Percentiles rank a stretch among this genome's conserved stretches.
Evolutionary conservation across 1,284 basidiomycete genomes (phyloP).

Genomic region (Exobasidium cylindrosporum): DNA sequence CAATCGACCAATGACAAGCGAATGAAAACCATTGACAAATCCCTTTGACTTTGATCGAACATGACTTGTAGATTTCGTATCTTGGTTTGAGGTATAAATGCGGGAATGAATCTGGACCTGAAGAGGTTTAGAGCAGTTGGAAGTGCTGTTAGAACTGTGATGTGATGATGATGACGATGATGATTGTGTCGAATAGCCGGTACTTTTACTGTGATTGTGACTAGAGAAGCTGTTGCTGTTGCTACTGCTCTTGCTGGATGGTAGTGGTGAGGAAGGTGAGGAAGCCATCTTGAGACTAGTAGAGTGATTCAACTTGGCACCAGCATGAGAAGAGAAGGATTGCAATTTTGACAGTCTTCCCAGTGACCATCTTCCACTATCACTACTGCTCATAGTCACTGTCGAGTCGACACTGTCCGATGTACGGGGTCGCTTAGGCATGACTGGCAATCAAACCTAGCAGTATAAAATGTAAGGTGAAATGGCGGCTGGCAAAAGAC

Average conservation of each 20-base stretch:
- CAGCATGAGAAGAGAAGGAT: not conserved
- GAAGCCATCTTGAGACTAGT: not conserved
- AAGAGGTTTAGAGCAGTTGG: no score
- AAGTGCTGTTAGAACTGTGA: not conserved
- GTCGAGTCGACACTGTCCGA: conserved; percentile 10
- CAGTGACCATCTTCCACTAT: not conserved
- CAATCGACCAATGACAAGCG: conserved; percentile 31
- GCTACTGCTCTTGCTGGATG: not conserved
- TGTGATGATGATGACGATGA: not conserved
- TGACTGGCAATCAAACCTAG: no score
- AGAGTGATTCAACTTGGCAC: not conserved
- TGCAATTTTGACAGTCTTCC: not conserved
- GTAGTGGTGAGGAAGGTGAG: not conserved
- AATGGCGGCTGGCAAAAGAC: no score
- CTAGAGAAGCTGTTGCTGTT: not conserved
- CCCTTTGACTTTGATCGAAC: conserved; percentile 12
- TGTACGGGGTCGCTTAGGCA: conserved; percentile 12
- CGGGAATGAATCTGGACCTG: no score
- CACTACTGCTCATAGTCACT: not conserved
- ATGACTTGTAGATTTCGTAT: no score
- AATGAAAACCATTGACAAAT: conserved; percentile 38
- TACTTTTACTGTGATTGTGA: no score
- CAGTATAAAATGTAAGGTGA: no score
- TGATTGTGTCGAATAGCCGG: no score
- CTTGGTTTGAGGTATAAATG: no score